These are phyloP conservation scores for Bipolaris sorokiniana DNA, from an alignment of 2,329 filamentous ascomycete genomes.

Conservation along the genomic window DNA sequence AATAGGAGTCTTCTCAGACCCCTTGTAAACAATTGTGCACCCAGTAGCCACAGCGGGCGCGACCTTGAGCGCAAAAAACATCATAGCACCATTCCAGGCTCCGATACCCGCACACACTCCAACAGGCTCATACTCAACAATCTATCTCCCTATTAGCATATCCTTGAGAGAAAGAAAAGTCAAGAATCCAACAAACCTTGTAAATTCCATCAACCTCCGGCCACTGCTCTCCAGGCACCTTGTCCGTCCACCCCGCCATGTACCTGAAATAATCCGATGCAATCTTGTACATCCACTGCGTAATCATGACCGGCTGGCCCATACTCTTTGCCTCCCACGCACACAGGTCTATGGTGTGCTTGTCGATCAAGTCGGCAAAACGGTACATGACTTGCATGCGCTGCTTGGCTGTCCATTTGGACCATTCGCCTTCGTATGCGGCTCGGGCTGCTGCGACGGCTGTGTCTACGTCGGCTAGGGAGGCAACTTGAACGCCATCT, in stretches of 20 bases:
- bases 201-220: conserved; percentile 13
- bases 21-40: conserved; percentile 41
- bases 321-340: conserved; percentile 3
- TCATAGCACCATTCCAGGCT: conserved; percentile 35
- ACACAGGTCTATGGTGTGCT: too few relatives aligned
- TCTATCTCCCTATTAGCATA: conserved; percentile 7
- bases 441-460: too few relatives aligned
- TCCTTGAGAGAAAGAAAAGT: neutral
- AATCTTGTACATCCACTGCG: conserved; percentile 14
- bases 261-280: neutral
- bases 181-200: neutral
- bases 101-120: conserved; percentile 42
- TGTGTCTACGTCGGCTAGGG: too few relatives aligned
- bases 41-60: conserved; percentile 44
- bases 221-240: conserved; percentile 31
- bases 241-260: conserved; percentile 24
- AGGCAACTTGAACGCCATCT: too few relatives aligned
- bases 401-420: too few relatives aligned
- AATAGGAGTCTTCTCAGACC: conserved; percentile 38
- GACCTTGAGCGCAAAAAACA: conserved; percentile 15
- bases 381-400: too few relatives aligned
- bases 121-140: conserved; percentile 32
- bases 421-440: too few relatives aligned
- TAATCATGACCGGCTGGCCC: conserved; percentile 20
- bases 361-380: too few relatives aligned